These are phyloP conservation scores for Blepharisma japonicum DNA, from an alignment of 73 alveolate species.

Conservation along the genomic window DNA sequence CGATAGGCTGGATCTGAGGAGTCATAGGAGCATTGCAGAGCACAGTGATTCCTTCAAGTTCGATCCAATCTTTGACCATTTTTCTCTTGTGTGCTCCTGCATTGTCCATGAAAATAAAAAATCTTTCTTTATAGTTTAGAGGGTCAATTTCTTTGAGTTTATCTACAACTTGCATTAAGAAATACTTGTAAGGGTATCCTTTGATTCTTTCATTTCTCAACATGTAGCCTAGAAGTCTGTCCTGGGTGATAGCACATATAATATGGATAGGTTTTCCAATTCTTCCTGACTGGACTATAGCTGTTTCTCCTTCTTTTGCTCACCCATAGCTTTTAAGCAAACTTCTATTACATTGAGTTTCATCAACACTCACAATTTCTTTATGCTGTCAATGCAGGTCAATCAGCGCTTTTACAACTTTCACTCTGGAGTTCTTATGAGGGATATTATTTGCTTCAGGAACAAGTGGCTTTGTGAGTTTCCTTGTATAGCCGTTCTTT, in stretches of 20 bases:
- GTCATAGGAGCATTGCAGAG: constrained; percentile 14
- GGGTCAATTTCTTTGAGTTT: constrained; percentile 1
- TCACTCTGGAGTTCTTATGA: neutral
- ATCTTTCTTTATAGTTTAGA: neutral
- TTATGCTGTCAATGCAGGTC: neutral
- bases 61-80: constrained; percentile 6
- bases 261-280: neutral
- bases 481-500: neutral
- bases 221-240: neutral
- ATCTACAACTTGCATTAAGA: neutral
- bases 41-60: neutral
- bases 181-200: neutral
- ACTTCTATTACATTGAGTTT: neutral
- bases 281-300: neutral
- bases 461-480: neutral
- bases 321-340: constrained; percentile 2
- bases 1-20: constrained; percentile 16
- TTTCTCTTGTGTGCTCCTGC: constrained; percentile 4
- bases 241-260: neutral
- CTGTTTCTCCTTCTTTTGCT: neutral
- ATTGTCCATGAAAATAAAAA: neutral
- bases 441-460: neutral
- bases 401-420: neutral
- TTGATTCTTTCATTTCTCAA: neutral
- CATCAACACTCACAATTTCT: neutral